These are phyloP conservation scores for Aspergillus sp. DNA, from an alignment of 2,329 filamentous ascomycete genomes.

Conservation along the genomic window DNA sequence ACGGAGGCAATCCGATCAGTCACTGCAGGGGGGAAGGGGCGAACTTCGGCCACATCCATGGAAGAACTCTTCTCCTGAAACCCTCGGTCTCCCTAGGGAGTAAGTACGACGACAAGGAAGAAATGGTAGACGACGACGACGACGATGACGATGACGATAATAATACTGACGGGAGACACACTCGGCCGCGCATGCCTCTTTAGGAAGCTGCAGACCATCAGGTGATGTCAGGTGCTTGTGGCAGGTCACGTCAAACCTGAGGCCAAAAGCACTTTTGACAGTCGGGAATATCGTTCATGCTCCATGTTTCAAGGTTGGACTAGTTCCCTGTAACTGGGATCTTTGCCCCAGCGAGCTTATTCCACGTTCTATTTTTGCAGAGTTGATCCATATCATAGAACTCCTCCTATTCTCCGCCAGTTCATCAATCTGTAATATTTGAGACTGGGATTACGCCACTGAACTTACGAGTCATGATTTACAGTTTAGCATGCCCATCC, in stretches of 20 bases:
- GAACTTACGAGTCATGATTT: neutral
- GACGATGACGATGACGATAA: neutral
- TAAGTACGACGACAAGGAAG: neutral
- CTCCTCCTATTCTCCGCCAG: neutral
- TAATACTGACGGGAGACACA: neutral
- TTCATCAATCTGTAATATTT: neutral
- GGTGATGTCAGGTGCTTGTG: neutral
- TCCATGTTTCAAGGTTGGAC: neutral
- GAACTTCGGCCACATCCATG: neutral
- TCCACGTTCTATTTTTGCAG: constrained; percentile 2
- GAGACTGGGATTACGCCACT: neutral
- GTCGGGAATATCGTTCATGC: neutral
- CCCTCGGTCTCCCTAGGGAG: neutral
- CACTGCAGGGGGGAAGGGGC: neutral
- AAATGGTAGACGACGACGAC: neutral
- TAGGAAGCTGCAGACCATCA: neutral
- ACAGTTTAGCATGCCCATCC: neutral
- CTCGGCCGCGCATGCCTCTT: neutral
- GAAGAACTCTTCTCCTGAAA: neutral
- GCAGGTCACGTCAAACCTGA: neutral
- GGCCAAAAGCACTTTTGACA: neutral
- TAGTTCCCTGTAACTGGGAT: neutral
- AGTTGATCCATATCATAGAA: neutral
- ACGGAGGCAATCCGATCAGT: neutral
- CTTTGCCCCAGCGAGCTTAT: neutral